phyloP scores from a whole-genome alignment of 768 basidiomycete genomes.

The Sporobolomyces pararoseus region DNA sequence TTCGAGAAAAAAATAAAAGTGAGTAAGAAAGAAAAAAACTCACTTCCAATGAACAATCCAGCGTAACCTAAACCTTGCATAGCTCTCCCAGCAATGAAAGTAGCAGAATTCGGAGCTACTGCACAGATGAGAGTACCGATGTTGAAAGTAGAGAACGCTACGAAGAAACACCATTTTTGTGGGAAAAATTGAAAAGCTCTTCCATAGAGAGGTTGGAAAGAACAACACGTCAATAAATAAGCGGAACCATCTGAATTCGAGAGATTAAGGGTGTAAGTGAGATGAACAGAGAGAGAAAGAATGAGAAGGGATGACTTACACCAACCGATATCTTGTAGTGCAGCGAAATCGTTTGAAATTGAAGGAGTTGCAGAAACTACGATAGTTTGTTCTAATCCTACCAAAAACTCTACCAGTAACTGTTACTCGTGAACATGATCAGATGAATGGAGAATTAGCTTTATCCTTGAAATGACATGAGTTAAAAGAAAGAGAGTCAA shows the following conservation, averaged over 20 bases:
- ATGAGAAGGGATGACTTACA: constrained; percentile 7
- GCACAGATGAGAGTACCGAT: constrained; percentile 27
- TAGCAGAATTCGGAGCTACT: constrained; percentile 4
- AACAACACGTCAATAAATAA: constrained; percentile 27
- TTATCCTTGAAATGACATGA: too few species aligned
- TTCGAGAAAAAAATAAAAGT: too few species aligned
- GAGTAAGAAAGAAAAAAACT: not conserved
- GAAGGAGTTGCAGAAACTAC: constrained; percentile 15
- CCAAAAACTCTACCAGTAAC: constrained; percentile 34
- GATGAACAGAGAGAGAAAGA: not conserved
- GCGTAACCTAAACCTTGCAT: constrained; percentile 26
- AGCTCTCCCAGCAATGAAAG: constrained; percentile 30
- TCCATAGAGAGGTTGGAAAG: constrained; percentile 25
- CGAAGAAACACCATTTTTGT: constrained; percentile 19
- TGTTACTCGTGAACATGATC: too few species aligned
- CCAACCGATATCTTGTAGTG: constrained; percentile 27
- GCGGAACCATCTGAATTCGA: constrained; percentile 2
- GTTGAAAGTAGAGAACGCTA: constrained; percentile 12
- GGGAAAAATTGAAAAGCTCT: constrained; percentile 29
- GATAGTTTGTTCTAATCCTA: constrained; percentile 36
- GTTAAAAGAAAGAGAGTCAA: not conserved
- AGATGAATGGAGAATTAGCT: too few species aligned
- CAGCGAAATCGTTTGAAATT: constrained; percentile 26
- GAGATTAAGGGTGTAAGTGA: too few species aligned
- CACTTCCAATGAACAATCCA: constrained; percentile 10